phyloP scores from a whole-genome alignment of 2,329 filamentous ascomycete genomes.

The Purpureocillium takamizusanense region DNA sequence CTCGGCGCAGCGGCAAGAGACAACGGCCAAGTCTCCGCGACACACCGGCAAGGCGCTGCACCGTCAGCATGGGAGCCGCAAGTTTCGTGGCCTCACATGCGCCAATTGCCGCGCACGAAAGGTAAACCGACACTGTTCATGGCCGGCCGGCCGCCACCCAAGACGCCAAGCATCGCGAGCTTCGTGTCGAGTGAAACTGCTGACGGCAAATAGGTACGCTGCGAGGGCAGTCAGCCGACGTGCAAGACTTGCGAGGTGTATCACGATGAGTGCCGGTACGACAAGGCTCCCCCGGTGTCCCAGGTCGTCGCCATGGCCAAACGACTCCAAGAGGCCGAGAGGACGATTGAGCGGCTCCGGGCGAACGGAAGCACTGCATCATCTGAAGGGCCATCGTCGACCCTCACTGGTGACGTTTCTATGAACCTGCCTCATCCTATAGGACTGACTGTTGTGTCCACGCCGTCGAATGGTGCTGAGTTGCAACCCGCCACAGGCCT shows the following conservation, averaged over 20 bases:
- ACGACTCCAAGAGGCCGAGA: conserved; percentile 16
- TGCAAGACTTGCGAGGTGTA: conserved; percentile 22
- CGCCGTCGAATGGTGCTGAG: too few species aligned
- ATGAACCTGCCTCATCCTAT: too few species aligned
- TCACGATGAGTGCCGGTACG: conserved; percentile 19
- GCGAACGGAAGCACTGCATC: background rate
- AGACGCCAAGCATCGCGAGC: too few species aligned
- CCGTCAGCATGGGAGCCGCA: conserved; percentile 1
- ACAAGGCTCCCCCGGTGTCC: conserved; percentile 21
- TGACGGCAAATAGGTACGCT: conserved; percentile 14
- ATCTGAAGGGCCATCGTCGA: too few species aligned
- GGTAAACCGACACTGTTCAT: conserved; percentile 4
- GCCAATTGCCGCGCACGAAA: conserved; percentile 9
- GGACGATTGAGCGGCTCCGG: conserved; percentile 10
- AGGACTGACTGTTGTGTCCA: too few species aligned
- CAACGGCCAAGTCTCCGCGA: too few species aligned
- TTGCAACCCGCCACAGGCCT: too few species aligned
- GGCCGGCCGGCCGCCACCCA: background rate
- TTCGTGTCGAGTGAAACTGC: too few species aligned
- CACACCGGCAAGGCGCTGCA: too few species aligned
- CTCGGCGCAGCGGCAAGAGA: too few species aligned
- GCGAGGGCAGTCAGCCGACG: conserved; percentile 17
- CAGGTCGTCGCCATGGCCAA: conserved; percentile 19
- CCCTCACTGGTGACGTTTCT: too few species aligned
- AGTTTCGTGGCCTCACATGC: conserved; percentile 2